phyloP scores from a whole-genome alignment of 805 yeast species.

The Candida multigemmis region DNA sequence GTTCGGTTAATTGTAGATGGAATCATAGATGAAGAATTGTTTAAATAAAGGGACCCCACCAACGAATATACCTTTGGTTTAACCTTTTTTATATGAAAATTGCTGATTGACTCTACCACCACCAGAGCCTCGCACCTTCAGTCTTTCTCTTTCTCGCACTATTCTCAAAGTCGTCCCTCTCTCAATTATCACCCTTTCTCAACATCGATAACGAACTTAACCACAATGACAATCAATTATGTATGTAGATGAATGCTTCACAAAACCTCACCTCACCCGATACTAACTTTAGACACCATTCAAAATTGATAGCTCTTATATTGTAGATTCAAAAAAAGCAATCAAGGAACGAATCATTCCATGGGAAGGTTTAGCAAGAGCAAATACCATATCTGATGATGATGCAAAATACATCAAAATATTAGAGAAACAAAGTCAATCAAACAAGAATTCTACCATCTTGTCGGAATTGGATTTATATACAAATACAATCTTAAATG shows the following conservation, averaged over 20 bases:
- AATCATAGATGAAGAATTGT: too few relatives aligned
- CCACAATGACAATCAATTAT: conserved; percentile 1
- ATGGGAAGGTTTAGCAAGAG: conserved; percentile 85
- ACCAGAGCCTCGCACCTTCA: too few relatives aligned
- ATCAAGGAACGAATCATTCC: conserved; percentile 77
- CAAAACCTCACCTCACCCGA: conserved; percentile 6
- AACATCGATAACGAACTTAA: too few relatives aligned
- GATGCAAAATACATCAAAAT: conserved; percentile 58
- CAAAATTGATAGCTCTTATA: conserved; percentile 53
- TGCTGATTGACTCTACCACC: too few relatives aligned
- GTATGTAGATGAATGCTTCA: conserved; percentile 1
- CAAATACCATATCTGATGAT: conserved; percentile 53
- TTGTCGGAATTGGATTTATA: conserved; percentile 39
- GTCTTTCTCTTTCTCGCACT: too few relatives aligned
- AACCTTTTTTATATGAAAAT: too few relatives aligned
- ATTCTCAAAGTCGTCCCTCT: too few relatives aligned
- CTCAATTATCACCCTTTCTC: too few relatives aligned
- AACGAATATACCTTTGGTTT: too few relatives aligned
- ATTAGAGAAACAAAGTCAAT: conserved; percentile 39
- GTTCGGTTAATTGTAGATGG: too few relatives aligned
- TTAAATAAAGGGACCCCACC: too few relatives aligned
- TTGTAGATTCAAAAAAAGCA: conserved; percentile 55
- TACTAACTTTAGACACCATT: conserved; percentile 17
- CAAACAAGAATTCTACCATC: conserved; percentile 33
- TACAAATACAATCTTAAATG: conserved; percentile 43